Base-by-base conservation (phyloP, 352 stramenopile genomes). In the Phytophthora pluvialis region DNA sequence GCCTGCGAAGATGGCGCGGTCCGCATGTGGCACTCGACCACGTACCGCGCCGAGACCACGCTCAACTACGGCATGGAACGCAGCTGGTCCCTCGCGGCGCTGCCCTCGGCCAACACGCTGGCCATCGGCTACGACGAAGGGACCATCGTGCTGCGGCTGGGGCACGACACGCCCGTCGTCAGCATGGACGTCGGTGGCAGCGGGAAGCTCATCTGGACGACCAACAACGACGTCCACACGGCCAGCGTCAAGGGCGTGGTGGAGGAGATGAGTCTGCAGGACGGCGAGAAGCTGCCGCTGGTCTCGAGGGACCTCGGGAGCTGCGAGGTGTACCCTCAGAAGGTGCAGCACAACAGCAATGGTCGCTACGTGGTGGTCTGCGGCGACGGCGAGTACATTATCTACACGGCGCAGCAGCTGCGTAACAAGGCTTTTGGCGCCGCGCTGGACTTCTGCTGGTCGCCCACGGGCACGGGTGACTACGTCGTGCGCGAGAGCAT, bases 11-110 rank as follows among this genome's bases (percentile, higher is more conserved):
- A 99, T 73, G 97, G 98, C 26, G 97, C 93, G 11, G 89, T 98
- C 47, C 83, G 94, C 38, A 96, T 98, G 73, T 98, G 93, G 94
- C 82, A 97, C 75, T 77, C 83, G 18, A 95, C 88, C 3, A 99
- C 96, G 25, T 99, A 99, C 77, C 90, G 97, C 36, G 93, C 96
- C 2, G 97, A 99, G 80, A 99, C 97, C 10, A 99, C 98, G 42
- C 84, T 99, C 18, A 99, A 99, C 82, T 99, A 99, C 72, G 97
- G 96, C 38, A 98, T 99, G 94, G 97, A 99, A 72, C 94, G 98
- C 64, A 96, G 94, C 29, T 99, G 98, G 98, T 85, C 95, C 12
- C 81, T 99, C 50, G 88, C 93, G 10, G 93, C 91, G 21, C 73
- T 91, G 29, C 75, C 84, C 15, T 79, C 72, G 18, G 72, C 78